Base-by-base conservation (phyloP, 2,329 filamentous ascomycete species). In the Alternaria atra region DNA sequence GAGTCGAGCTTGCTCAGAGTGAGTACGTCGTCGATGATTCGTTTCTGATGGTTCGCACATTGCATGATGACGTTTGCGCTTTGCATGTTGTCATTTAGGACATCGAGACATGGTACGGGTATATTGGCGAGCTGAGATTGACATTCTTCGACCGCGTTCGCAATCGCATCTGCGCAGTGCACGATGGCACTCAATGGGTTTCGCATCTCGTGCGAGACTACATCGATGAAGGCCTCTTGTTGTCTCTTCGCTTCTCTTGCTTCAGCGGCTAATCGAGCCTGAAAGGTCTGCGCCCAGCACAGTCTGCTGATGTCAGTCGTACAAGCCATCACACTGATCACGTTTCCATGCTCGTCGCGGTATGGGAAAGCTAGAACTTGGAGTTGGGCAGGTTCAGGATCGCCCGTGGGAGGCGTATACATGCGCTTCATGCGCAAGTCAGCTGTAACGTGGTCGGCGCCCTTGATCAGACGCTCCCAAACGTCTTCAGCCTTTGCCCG, bases 1-100 rank as follows among this genome's bases (percentile, higher is more conserved):
- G 80, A 81, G 46, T 83, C 81, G 15, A 83, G 76, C 55, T 83
- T 83, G 39, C 78, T 80, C 23, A 83, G 65, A 0, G 81, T 82
- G 2, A 83, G 71, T 5, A 84, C 75, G 59, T 84, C 82, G 61
- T 84, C 82, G 9, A 84, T 81, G 37, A 84, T 83, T 23, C 80
- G 72, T 61, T 82, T 83, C 58, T 83, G 81, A 57, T 84, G 82
- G 27, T 80, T 76, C 6, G 80, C 80, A 63, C 82, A 84, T 37
- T 80, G 74, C 35, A 81, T 75, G 57, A 84, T 82, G 32, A 80
- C 82, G 40, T 81, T 76, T 6, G 77, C 78, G 17, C 77, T 73
- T 17, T 77, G 71, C 9, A 73, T 58, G 42, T 75, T 77, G 32
- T 74, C 74, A 13, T 73, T 67, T 7, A 79, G 47, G 6, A 68